These are phyloP conservation scores for Pichia deserticola DNA, from an alignment of 805 yeast species.

Conservation along the genomic window DNA sequence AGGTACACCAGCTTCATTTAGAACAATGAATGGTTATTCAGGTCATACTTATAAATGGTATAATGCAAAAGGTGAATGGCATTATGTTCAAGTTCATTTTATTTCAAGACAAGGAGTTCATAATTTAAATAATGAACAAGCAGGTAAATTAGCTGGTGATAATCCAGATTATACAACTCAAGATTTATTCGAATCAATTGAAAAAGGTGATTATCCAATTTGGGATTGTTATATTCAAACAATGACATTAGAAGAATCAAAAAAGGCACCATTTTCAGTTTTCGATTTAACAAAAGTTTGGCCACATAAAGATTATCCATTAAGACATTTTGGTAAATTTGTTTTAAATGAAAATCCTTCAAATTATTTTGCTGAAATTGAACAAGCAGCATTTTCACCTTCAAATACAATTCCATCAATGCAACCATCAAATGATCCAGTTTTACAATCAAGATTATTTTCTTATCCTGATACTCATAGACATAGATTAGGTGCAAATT, in stretches of 20 bases:
- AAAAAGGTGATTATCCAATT: slow-evolving; percentile 67
- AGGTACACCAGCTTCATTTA: slow-evolving; percentile 70
- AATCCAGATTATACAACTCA: slow-evolving; percentile 79
- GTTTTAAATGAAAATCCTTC: slow-evolving; percentile 75
- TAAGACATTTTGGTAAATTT: slow-evolving; percentile 78
- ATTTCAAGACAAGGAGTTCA: slow-evolving; percentile 49
- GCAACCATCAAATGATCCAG: slow-evolving; percentile 80
- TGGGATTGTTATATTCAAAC: slow-evolving; percentile 85
- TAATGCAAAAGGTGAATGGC: slow-evolving; percentile 68
- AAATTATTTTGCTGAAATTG: slow-evolving; percentile 83
- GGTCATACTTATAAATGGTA: slow-evolving; percentile 83
- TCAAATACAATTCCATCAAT: slow-evolving; percentile 79
- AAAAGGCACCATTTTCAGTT: slow-evolving; percentile 68
- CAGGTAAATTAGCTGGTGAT: slow-evolving; percentile 57
- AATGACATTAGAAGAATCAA: slow-evolving; percentile 79
- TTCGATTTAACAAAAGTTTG: slow-evolving; percentile 89
- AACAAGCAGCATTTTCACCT: slow-evolving; percentile 82
- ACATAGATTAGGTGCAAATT: slow-evolving; percentile 72
- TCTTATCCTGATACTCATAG: slow-evolving; percentile 84
- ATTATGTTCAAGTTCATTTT: slow-evolving; percentile 72
- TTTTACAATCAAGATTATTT: slow-evolving; percentile 71
- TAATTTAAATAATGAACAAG: slow-evolving; percentile 55
- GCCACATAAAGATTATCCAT: slow-evolving; percentile 83
- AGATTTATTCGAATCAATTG: slow-evolving; percentile 74
- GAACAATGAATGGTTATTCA: slow-evolving; percentile 80